These are phyloP conservation scores for Raphanus sativus DNA, from an alignment of 345 rosid species.

Conservation along the genomic window DNA sequence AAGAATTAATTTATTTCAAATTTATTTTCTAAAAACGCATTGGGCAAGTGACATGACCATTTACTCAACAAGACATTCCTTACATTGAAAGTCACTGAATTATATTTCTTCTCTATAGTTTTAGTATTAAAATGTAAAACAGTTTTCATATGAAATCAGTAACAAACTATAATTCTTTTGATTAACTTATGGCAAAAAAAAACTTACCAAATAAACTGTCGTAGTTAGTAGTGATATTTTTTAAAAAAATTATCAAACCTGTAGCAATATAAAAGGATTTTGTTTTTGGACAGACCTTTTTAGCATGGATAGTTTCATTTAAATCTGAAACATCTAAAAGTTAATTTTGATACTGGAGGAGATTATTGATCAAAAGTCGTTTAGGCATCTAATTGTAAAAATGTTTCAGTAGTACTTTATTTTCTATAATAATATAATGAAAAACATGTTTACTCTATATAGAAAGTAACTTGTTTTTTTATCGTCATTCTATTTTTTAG, in stretches of 20 bases:
- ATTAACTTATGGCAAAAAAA: not conserved
- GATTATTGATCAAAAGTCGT: not conserved
- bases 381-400: too few species aligned
- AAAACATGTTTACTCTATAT: too few species aligned
- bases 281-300: not conserved
- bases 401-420: too few species aligned
- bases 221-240: too few species aligned
- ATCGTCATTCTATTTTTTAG: too few species aligned
- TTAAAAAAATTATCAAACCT: too few species aligned
- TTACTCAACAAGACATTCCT: conserved; percentile 38
- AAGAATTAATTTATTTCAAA: not conserved
- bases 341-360: not conserved
- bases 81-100: conserved; percentile 27
- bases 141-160: not conserved
- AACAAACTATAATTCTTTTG: not conserved
- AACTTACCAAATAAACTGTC: not conserved
- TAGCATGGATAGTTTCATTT: not conserved
- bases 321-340: not conserved
- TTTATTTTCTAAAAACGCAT: conserved; percentile 17
- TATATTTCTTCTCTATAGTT: not conserved
- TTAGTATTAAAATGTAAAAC: not conserved
- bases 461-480: too few species aligned
- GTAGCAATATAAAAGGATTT: not conserved
- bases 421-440: too few species aligned
- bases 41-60: conserved; percentile 27